Base-by-base conservation (phyloP, 192 early-diverging fungal genomes). In the Entomortierella chlamydospora region DNA sequence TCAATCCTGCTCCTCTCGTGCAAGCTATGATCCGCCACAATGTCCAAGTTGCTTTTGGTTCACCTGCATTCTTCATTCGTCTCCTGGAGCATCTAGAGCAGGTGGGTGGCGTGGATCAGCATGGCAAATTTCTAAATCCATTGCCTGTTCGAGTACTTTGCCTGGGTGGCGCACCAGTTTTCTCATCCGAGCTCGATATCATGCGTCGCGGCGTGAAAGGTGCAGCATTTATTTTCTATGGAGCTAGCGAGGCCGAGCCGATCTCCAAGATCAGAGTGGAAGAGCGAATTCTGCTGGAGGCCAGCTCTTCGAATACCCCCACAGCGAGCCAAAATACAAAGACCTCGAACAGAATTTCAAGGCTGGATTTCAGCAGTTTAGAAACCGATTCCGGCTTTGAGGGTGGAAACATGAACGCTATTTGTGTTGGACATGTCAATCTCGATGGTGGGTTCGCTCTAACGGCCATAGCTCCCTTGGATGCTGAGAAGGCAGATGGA, bases 21-120 rank as follows among this genome's bases (percentile, higher is more conserved):
- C 61, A 78, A 55, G 73, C 73, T n/a, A 78, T 78, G 73, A 60
- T 78, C 55, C 73, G 73, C 20, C 66, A 78, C 61, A 78, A 78
- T 25, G 67, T 78, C 41, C 73, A 78, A 41, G 73, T 78, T 8
- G 73, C 73, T 22, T 78, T 78, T 60, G 73, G 73, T 3, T 78
- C 73, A 2, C 73, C 73, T 11, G 73, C 73, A 0, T 78, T 78
- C 49, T 78, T 79, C 57, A 61, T 70, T 9, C 76, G 76, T 1
- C 55, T 70, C 29, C 41, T 79, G 23, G 68, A 79, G 57, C 76
- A 70, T 31, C 55, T 79, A 11, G 68, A 79, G 22, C 29, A 70
- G 42, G 70, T 68, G 3, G 47, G 55, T 29, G 73, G 73, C 0
- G 67, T 78, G 4, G 73, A 78, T n/a, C 59, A 64, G 53, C 47